These are phyloP conservation scores for Pyracantha coccinea DNA, from an alignment of 331 rosid genomes.

Conservation along the genomic window DNA sequence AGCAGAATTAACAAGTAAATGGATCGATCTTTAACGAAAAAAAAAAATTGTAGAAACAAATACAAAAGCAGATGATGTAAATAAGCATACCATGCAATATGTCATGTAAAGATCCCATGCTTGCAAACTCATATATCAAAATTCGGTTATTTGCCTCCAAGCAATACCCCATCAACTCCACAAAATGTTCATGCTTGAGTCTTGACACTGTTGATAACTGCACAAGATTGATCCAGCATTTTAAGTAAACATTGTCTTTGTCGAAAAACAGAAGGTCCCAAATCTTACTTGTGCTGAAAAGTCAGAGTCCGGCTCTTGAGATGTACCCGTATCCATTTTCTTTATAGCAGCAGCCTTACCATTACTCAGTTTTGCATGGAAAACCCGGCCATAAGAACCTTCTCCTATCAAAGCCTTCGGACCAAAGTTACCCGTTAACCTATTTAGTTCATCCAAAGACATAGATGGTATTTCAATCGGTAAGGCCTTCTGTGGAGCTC, in stretches of 20 bases:
- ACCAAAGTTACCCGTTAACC: constrained; percentile 66
- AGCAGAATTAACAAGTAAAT: constrained; percentile 3
- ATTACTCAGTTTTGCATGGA: constrained; percentile 44
- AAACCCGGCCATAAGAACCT: constrained; percentile 92
- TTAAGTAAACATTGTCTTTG: not conserved
- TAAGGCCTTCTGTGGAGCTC: constrained; percentile 64
- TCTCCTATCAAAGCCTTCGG: constrained; percentile 73
- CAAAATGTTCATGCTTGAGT: constrained; percentile 70
- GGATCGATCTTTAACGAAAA: not conserved
- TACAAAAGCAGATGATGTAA: not conserved
- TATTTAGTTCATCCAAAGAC: constrained; percentile 59
- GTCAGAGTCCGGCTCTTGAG: constrained; percentile 67
- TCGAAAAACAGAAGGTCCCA: not conserved
- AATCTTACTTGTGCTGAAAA: constrained; percentile 55
- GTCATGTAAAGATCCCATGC: constrained; percentile 89
- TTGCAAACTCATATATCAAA: constrained; percentile 72
- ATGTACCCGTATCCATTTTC: constrained; percentile 60
- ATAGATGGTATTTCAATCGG: constrained; percentile 75
- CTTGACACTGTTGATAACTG: constrained; percentile 87
- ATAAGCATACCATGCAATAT: constrained; percentile 63
- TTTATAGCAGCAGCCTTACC: constrained; percentile 73
- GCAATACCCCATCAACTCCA: constrained; percentile 87
- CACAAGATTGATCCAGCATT: not conserved
- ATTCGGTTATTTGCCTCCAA: constrained; percentile 68
- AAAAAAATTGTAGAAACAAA: not conserved